Conservation (phyloP, 176 grass and related monocot species). For the Guadua angustifolia region DNA sequence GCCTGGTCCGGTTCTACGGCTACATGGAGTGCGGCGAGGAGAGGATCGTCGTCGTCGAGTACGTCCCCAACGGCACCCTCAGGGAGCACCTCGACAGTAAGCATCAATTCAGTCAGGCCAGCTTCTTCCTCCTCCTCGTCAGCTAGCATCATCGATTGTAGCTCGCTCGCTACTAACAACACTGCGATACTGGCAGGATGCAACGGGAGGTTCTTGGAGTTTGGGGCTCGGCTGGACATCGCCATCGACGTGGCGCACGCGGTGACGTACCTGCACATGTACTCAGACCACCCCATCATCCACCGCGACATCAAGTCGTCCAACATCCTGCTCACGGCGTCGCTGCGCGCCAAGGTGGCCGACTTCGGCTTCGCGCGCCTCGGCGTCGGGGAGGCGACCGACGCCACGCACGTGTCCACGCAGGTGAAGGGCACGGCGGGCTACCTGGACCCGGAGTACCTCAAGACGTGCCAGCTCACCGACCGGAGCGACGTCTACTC, state of each 20-base stretch:
- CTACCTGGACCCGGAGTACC: conserved; percentile 96
- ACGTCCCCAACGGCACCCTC: conserved; percentile 90
- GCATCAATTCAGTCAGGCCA: background rate
- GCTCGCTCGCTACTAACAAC: background rate
- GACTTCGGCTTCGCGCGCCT: conserved; percentile 92
- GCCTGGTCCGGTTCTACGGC: conserved; percentile 77
- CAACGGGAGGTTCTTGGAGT: conserved; percentile 56
- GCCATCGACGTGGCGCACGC: conserved; percentile 94
- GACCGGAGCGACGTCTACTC: conserved; percentile 98
- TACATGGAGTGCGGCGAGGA: conserved; percentile 83
- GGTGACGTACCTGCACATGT: conserved; percentile 93
- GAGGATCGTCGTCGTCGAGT: conserved; percentile 72
- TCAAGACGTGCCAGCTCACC: conserved; percentile 89
- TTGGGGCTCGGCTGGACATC: conserved; percentile 66
- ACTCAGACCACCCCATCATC: conserved; percentile 88
- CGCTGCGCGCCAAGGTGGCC: conserved; percentile 86
- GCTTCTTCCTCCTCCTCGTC: background rate
- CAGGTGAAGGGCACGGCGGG: conserved; percentile 95
- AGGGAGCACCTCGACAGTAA: conserved; percentile 84
- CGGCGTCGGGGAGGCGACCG: conserved; percentile 48
- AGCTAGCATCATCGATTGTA: background rate
- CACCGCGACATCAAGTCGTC: conserved; percentile 99
- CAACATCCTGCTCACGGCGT: conserved; percentile 87
- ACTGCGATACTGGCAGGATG: conserved; percentile 32
- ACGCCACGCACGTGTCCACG: conserved; percentile 61